Conservation (phyloP, 768 basidiomycete genomes). For the Agrocybe praecox region DNA sequence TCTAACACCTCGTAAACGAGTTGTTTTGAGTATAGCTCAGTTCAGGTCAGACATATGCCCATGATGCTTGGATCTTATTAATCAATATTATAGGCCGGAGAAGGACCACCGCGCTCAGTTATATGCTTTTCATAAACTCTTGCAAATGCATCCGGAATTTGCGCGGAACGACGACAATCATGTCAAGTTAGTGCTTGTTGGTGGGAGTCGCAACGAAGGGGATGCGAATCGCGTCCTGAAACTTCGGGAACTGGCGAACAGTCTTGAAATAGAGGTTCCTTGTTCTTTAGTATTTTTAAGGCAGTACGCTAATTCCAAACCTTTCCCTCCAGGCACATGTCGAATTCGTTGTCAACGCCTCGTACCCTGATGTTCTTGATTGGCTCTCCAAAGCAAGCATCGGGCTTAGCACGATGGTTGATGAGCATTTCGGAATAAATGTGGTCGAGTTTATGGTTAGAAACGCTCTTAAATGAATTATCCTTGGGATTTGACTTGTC, state of each 20-base stretch:
- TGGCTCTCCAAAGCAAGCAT: constrained; percentile 79
- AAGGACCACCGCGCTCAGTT: constrained; percentile 90
- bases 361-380: constrained; percentile 68
- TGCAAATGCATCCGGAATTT: constrained; percentile 64
- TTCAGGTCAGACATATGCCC: constrained; percentile 63
- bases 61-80: neutral
- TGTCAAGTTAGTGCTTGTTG: constrained; percentile 75
- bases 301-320: neutral
- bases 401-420: constrained; percentile 95
- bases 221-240: constrained; percentile 72
- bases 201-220: constrained; percentile 78
- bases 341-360: constrained; percentile 81
- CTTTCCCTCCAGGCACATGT: constrained; percentile 55
- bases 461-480: neutral
- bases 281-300: neutral
- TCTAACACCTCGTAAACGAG: constrained; percentile 54
- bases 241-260: constrained; percentile 57
- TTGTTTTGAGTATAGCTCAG: constrained; percentile 89
- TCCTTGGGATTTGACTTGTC: neutral
- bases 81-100: constrained; percentile 67
- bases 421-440: constrained; percentile 99
- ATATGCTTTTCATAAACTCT: constrained; percentile 61
- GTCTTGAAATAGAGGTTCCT: constrained; percentile 65
- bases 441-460: constrained; percentile 96
- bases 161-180: constrained; percentile 21